Conservation (phyloP, 192 early-diverging fungal genomes). For the Chytriomyces sp. region DNA sequence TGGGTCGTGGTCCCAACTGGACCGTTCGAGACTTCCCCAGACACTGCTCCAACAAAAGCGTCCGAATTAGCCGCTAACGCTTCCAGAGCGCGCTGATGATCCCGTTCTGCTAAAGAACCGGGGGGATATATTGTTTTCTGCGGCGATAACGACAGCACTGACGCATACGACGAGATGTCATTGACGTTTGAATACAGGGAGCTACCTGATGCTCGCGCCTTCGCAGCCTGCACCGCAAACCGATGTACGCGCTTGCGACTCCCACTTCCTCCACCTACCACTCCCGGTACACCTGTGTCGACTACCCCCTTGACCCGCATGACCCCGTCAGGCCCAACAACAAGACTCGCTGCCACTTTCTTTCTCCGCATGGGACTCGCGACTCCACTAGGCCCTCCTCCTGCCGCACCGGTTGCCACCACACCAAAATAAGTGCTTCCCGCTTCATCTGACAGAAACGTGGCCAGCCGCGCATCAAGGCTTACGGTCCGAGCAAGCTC, state of each 20-base stretch:
- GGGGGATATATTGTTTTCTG: slow-evolving; percentile 29
- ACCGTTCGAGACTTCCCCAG: no score
- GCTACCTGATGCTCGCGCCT: neutral
- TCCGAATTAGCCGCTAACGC: neutral
- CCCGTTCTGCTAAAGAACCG: slow-evolving; percentile 17
- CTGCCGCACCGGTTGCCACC: neutral
- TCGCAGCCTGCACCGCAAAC: neutral
- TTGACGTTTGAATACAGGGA: slow-evolving; percentile 55
- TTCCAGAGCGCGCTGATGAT: neutral
- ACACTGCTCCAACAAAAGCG: neutral
- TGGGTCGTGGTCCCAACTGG: no score
- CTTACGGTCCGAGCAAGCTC: slow-evolving; percentile 82
- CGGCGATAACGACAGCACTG: slow-evolving; percentile 19
- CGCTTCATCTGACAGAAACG: slow-evolving; percentile 79
- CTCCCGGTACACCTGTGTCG: neutral
- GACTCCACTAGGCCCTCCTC: slow-evolving; percentile 32
- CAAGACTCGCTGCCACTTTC: slow-evolving; percentile 51
- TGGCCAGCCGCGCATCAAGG: slow-evolving; percentile 70
- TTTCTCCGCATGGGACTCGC: slow-evolving; percentile 12
- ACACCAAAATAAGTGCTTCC: slow-evolving; percentile 25
- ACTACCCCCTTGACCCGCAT: slow-evolving; percentile 1
- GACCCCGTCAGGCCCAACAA: neutral
- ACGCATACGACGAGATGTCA: slow-evolving; percentile 27
- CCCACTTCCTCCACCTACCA: neutral
- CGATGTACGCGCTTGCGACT: neutral